Conservation (phyloP, 78 protist species). For the Protostelium mycophagum region DNA sequence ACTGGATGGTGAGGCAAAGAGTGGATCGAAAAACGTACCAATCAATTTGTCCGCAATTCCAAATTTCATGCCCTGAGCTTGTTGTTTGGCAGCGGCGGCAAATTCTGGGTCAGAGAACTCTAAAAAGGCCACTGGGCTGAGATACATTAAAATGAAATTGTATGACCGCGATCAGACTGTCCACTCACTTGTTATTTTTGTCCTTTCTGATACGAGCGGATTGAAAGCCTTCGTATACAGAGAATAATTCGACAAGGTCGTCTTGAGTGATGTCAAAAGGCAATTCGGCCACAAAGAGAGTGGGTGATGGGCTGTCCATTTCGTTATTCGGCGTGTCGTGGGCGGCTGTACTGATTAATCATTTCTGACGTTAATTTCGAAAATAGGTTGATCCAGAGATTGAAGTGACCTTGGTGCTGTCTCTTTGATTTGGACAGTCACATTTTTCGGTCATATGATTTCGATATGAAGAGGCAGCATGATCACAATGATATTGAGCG, state of each 20-base stretch:
- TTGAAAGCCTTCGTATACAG: not conserved
- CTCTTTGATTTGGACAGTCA: no score
- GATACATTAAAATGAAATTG: not conserved
- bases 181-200: not conserved
- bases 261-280: not conserved
- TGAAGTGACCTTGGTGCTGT: no score
- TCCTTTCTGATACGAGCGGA: not conserved
- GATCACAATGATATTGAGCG: no score
- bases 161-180: not conserved
- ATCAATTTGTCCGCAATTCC: not conserved
- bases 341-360: no score
- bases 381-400: no score
- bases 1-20: no score
- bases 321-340: no score
- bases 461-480: no score
- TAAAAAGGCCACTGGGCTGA: not conserved
- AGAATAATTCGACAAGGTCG: not conserved
- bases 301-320: not conserved
- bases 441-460: no score
- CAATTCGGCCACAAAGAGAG: not conserved
- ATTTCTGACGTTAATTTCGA: no score
- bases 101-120: not conserved
- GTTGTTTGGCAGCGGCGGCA: not conserved
- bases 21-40: no score
- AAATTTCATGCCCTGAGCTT: not conserved